Percentiles rank a stretch among this genome's conserved stretches.
phyloP scores from a whole-genome alignment of 1,139 yeast species.

The Protomyces gravidus region DNA sequence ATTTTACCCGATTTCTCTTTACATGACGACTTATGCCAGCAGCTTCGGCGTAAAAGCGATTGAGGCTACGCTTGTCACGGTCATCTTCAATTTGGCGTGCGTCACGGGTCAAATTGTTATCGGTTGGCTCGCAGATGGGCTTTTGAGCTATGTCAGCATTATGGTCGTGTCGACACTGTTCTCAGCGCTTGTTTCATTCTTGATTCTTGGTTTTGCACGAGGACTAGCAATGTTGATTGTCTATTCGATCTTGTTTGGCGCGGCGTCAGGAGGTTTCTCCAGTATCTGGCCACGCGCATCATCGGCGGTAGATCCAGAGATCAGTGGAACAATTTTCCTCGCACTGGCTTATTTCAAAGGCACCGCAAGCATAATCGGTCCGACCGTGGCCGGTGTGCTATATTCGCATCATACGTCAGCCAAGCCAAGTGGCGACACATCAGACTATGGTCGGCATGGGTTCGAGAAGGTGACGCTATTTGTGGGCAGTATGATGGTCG shows the following conservation, averaged over 20 bases:
- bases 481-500: background rate
- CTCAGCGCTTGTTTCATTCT: conserved; percentile 6
- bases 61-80: conserved; percentile 12
- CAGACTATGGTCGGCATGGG: background rate
- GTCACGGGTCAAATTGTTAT: conserved; percentile 10
- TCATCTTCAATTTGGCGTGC: conserved; percentile 8
- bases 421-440: background rate
- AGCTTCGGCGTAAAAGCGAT: conserved; percentile 12
- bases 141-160: conserved; percentile 5
- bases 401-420: background rate
- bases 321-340: conserved; percentile 17
- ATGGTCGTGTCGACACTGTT: conserved; percentile 12
- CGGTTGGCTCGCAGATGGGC: conserved; percentile 10
- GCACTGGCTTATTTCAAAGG: conserved; percentile 12
- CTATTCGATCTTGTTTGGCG: conserved; percentile 11
- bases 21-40: conserved; percentile 7
- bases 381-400: conserved; percentile 12
- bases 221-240: conserved; percentile 4
- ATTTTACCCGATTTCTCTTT: conserved; percentile 14
- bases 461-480: background rate
- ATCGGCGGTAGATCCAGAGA: conserved; percentile 7
- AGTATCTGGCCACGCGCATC: conserved; percentile 19
- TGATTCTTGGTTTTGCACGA: conserved; percentile 18
- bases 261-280: conserved; percentile 11
- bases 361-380: conserved; percentile 14